Evolutionary conservation across 75 land plant species (phyloP).

Genomic region (Pinus tabuliformis): DNA sequence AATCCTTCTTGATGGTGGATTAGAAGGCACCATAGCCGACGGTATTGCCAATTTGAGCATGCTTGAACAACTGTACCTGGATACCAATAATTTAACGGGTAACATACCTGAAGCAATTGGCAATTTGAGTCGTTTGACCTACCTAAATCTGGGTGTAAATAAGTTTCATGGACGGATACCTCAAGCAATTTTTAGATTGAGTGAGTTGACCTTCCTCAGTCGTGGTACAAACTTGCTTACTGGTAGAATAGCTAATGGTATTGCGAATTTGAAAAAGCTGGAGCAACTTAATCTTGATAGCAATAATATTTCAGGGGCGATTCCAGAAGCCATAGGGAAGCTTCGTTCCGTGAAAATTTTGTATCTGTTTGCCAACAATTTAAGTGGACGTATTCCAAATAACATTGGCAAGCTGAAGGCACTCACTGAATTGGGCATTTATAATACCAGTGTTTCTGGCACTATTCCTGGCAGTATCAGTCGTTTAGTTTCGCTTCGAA

Average conservation of each 20-base stretch:
- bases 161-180: constrained; percentile 28
- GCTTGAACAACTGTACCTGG: not conserved
- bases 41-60: not conserved
- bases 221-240: constrained; percentile 21
- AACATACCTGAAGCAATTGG: not conserved
- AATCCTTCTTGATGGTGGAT: too few species aligned
- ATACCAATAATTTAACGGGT: not conserved
- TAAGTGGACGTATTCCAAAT: constrained; percentile 25
- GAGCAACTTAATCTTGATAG: constrained; percentile 9
- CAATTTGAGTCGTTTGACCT: not conserved
- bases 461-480: too few species aligned
- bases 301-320: constrained; percentile 28
- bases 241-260: constrained; percentile 38
- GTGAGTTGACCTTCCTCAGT: constrained; percentile 13
- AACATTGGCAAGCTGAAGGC: constrained; percentile 2
- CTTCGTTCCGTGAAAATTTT: constrained; percentile 10
- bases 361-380: constrained; percentile 14
- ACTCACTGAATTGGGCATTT: too few species aligned
- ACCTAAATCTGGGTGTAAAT: constrained; percentile 9
- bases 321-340: constrained; percentile 25
- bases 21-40: not conserved
- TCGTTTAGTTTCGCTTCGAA: too few species aligned
- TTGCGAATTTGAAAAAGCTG: constrained; percentile 25
- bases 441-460: too few species aligned
- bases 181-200: constrained; percentile 18